Base-by-base conservation (phyloP, 345 rosid genomes). In the Adansonia digitata region DNA sequence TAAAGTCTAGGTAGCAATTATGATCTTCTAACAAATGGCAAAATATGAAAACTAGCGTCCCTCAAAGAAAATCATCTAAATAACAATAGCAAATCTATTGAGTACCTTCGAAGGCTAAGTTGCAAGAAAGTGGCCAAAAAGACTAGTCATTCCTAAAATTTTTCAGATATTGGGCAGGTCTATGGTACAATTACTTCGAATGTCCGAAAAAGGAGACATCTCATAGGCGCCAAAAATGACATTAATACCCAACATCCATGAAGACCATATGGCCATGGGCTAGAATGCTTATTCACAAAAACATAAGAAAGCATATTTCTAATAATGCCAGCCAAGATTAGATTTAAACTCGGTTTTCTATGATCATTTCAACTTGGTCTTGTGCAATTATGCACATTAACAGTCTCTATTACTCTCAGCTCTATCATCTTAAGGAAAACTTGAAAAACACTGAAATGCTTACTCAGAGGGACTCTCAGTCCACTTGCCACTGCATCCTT, bases 391-490 rank as follows among this genome's bases (percentile, higher is more conserved):
- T n/a, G 65, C 22, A 55, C 22, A 55, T 29, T 14, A n/a, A 22
- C 59, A 29, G 70, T 15, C 42, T 57, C 45, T 18, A 15, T 59
- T 26, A 17, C 61, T 57, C 22, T 63, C 34, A 63, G 45, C 77
- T 37, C 49, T 46, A 62, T 46, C 27, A 63, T 34, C 35, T 31
- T 34, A n/a, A 24, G 35, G 5, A 4, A 24, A 65, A 65, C 42
- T 22, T 22, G 7, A 6, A 51, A 63, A 64, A 13, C 31, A 5
- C 8, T 24, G 69, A 79, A n/a, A 73, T 42, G 60, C 98, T 88
- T 85, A 94, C 98, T 77, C 69, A 94, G 76, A 62, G 98, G 98
- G 83, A 94, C 73, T 79, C 78, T 86, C n/a, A 94, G 79, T 51
- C 98, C 98, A 77, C 78, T 77, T 63, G 87, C 75, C 78, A 91